These are phyloP conservation scores for Sonneratia caseolaris DNA, from an alignment of 345 rosid genomes.

Conservation along the genomic window DNA sequence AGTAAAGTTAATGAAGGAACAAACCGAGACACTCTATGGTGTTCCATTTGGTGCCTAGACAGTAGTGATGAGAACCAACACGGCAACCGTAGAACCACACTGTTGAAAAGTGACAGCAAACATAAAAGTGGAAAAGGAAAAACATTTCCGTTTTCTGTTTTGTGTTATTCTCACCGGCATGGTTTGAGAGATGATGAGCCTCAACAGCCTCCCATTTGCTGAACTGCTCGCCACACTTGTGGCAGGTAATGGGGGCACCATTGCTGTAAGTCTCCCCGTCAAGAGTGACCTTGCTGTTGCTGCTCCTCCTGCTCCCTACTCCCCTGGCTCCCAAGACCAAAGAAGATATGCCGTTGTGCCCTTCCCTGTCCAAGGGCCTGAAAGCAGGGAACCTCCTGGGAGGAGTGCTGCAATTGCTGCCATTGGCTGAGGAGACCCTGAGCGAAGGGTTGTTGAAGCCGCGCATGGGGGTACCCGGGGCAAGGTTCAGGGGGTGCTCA, in stretches of 20 bases:
- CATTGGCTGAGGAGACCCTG: slow-evolving; percentile 20
- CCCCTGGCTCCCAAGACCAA: slow-evolving; percentile 17
- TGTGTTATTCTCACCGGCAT: slow-evolving; percentile 26
- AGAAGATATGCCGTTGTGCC: slow-evolving; percentile 21
- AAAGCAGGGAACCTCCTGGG: slow-evolving; percentile 47
- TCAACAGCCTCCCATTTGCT: slow-evolving; percentile 91
- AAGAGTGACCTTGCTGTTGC: slow-evolving; percentile 47
- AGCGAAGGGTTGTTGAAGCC: slow-evolving; percentile 51
- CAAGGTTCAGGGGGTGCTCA: slow-evolving; percentile 49
- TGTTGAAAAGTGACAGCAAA: neutral
- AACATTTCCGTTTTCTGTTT: slow-evolving; percentile 8
- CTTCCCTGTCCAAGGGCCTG: slow-evolving; percentile 38
- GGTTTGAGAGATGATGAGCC: slow-evolving; percentile 93
- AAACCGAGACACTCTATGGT: too few species aligned
- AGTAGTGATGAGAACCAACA: too few species aligned
- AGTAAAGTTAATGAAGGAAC: too few species aligned
- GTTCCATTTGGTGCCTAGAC: too few species aligned
- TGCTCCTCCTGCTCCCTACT: slow-evolving; percentile 6
- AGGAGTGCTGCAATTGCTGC: slow-evolving; percentile 9
- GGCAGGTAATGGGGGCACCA: slow-evolving; percentile 55
- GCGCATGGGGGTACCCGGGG: slow-evolving; percentile 95
- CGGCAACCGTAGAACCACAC: neutral
- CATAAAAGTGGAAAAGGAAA: neutral
- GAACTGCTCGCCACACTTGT: slow-evolving; percentile 93
- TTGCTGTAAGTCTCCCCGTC: slow-evolving; percentile 27